Base-by-base conservation (phyloP, 2,329 filamentous ascomycete genomes). In the Polychaeton citri region DNA sequence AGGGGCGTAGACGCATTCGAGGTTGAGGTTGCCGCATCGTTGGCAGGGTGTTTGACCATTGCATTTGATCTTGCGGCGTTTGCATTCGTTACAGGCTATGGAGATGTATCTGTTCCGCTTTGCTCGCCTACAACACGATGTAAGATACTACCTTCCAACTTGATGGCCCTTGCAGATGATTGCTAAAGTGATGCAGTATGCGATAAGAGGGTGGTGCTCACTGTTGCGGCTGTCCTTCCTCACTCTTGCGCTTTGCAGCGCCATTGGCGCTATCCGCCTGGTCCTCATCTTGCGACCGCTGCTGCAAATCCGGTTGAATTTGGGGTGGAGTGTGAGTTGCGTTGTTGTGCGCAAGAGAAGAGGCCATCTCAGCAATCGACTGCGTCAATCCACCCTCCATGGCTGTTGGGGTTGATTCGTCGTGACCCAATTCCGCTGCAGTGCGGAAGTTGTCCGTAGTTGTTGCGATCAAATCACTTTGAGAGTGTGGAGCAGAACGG, bases 41-140 rank as follows among this genome's bases (percentile, higher is more conserved):
- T 76, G 72, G 49, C 75, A 79, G 9, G 74, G 74, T 10, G 66
- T 69, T 52, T 79, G 68, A 30, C 75, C 75, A 57, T 79, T 79
- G 59, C 75, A 77, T 44, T 77, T 78, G 54, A 79, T 79, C 60
- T 79, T 79, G 38, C 75, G 67, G 33, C 74, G 62, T 54, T 77
- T 76, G 60, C 74, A 76, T 49, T 77, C 72, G 53, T 78, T 76
- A 51, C 74, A 79, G 35, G 74, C 74, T 46, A 79, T 76, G 19
- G 73, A 76, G 45, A 78, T 77, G 55, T 79, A 79, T 45, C 74
- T 69, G 60, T 76, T 78, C 53, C 74, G 67, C 63, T 78, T 77
- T 45, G 73, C 65, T 45, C 73, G 66, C 24, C 24, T 45, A 28
- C 24, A 28, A 28, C 15, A 10, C n/a, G n/a, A n/a, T n/a, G n/a